Evolutionary conservation across 345 rosid species (phyloP), one percentile per base, ranked within the genome.

Genomic region (Excoecaria cochinchinensis): DNA sequence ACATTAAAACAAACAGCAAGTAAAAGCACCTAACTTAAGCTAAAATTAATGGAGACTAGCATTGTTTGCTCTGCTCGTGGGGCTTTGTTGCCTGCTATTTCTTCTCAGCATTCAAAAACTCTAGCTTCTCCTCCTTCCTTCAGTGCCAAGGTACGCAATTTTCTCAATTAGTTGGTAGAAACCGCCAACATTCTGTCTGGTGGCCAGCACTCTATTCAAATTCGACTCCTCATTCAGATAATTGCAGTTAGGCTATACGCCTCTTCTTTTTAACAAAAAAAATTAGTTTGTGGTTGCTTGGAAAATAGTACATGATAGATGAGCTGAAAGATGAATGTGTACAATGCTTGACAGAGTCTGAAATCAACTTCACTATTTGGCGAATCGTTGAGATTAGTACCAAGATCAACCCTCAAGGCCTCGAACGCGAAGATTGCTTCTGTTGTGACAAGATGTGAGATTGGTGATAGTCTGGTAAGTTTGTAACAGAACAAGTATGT

Each of bases 391-490:
- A 58, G 87, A 69, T 51, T 85, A 76, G 82, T 78, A 67, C 91
- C 97, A 63, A 83, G 80, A 77, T 85, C 87, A 62, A 84, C 89
- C 50, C 53, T 81, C 48, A 88, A 81, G 82, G 73, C 85, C 65
- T 80, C 88, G 5, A 92, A 85, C 81, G 51, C 84, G 5, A 91
- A 84, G 86, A 87, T 17, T 79, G 57, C 86, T 76, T 78, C 94
- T 42, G 67, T 69, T 67, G 82, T 87, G 60, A 90, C 91, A 78
- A 89, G 82, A 89, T 87, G 97, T 82, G 99, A 90, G 88, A 85
- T 95, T 76, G 99, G 99, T 36, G 97, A 91, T 42, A 90, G 93
- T 90, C 83, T 95, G 92, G 99, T 95, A 77, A 84, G 87, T 67
- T 22, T n/a, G 31, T 19, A 4, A n/a, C 14, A 13, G 24, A 14